Evolutionary conservation across 306 rosid species (phyloP).

Genomic region (Glycyrrhiza uralensis): DNA sequence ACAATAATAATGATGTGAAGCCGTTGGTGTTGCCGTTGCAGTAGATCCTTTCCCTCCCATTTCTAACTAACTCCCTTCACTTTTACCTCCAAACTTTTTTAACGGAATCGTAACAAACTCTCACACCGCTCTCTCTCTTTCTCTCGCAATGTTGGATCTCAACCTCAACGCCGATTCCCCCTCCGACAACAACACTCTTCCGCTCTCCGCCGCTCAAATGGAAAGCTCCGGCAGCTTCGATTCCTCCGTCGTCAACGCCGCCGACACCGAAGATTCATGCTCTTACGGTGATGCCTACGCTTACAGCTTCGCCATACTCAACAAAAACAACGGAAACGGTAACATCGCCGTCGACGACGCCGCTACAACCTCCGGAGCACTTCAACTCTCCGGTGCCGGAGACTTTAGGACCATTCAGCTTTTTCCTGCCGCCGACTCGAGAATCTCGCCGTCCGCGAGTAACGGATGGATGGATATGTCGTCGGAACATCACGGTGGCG

Average conservation of each 20-base stretch:
- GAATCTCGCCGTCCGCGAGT: constrained; percentile 24
- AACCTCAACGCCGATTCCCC: constrained; percentile 52
- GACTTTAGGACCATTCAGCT: constrained; percentile 58
- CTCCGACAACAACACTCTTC: constrained; percentile 31
- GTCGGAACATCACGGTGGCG: constrained; percentile 22
- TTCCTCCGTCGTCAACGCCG: constrained; percentile 58
- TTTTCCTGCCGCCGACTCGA: constrained; percentile 37
- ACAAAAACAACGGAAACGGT: constrained; percentile 10
- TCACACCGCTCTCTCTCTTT: background rate
- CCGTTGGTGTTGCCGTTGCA: background rate
- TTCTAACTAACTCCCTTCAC: constrained; percentile 23
- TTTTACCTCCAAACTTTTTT: constrained; percentile 23
- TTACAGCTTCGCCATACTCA: constrained; percentile 51
- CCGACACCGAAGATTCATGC: constrained; percentile 45
- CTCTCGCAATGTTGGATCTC: constrained; percentile 85
- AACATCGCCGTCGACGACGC: constrained; percentile 11
- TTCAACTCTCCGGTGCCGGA: background rate
- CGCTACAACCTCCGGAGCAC: background rate
- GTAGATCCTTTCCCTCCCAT: background rate
- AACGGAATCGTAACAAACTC: constrained; percentile 17
- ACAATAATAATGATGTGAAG: background rate
- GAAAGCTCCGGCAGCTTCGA: constrained; percentile 69
- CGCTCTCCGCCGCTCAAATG: constrained; percentile 34
- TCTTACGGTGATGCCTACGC: constrained; percentile 43
- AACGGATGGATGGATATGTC: constrained; percentile 48